Percentiles rank a stretch among this genome's conserved stretches.
These are phyloP conservation scores for Colletotrichum acutatum DNA, from an alignment of 2,329 filamentous ascomycete species.

Conservation along the genomic window DNA sequence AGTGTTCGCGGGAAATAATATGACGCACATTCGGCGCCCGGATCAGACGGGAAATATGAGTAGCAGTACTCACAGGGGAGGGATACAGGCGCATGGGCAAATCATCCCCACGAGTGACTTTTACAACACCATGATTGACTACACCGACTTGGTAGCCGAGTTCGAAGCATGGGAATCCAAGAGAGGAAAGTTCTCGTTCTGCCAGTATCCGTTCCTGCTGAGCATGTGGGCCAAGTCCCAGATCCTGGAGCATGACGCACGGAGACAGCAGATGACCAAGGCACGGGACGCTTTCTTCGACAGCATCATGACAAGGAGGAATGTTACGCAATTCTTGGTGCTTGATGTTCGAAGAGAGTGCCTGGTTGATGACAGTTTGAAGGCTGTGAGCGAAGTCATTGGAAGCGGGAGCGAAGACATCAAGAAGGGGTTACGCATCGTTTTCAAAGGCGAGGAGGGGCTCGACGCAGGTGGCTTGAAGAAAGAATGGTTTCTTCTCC, in stretches of 20 bases:
- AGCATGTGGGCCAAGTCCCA: conserved; percentile 94
- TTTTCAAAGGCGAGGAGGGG: conserved; percentile 89
- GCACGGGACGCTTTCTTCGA: conserved; percentile 92
- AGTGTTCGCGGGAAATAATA: conserved; percentile 83
- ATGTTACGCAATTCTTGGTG: conserved; percentile 80
- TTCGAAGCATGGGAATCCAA: conserved; percentile 89
- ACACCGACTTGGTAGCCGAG: conserved; percentile 84
- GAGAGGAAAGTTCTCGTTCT: conserved; percentile 83
- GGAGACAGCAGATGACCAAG: conserved; percentile 88
- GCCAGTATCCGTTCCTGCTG: conserved; percentile 90
- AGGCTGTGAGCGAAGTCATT: conserved; percentile 85
- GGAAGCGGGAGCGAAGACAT: conserved; percentile 85
- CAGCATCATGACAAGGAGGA: conserved; percentile 81
- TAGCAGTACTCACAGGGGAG: conserved; percentile 48
- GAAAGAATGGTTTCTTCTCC: conserved; percentile 94
- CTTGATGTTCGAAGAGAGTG: conserved; percentile 85
- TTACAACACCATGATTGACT: conserved; percentile 88
- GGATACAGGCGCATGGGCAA: conserved; percentile 66
- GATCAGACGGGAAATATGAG: conserved; percentile 38
- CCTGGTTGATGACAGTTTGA: conserved; percentile 87
- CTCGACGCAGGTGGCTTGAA: conserved; percentile 89
- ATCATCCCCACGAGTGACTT: conserved; percentile 85
- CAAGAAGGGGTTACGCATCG: conserved; percentile 88
- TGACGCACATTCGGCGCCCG: conserved; percentile 49
- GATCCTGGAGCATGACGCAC: conserved; percentile 88